Evolutionary conservation across 495 filamentous ascomycete species (phyloP), one percentile per base, ranked within the genome.

Genomic region (Podospora appendiculata): DNA sequence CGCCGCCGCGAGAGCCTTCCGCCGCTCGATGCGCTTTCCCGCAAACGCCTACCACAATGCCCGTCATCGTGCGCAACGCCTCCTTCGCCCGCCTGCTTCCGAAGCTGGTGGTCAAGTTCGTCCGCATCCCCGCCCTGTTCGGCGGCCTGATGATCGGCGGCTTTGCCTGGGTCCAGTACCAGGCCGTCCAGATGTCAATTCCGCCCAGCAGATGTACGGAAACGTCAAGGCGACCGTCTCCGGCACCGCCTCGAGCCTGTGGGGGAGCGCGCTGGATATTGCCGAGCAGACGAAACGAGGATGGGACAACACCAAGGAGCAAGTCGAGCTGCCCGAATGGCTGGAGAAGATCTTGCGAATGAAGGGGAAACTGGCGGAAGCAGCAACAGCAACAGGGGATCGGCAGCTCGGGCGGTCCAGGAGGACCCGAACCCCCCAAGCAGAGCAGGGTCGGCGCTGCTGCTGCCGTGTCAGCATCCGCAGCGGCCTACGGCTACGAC

Each of bases 171-270:
- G 61, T 99, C 34, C 93, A 99, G 66, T 96, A 97, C 67, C 94
- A 97, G 71, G 92, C 93, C 55, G 84, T 85, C 47, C 88, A 94
- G 79, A 89, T 90, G 19, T 90, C 90, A 94, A 83, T 55, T 99
- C 91, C 66, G 90, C 87, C 40, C 78, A 87, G 50, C 89, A 90
- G 59, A 52, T 92, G n/a, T 81, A 93, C 57, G 81, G 78, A 43
- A 79, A 76, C 42, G 80, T 88, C 14, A 83, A 79, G 39, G 85
- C 89, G 48, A 79, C 81, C 32, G 83, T 90, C 34, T 71, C 80
- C 6, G 77, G 65, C 43, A 78, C 85, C 8, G 87, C 87, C 45
- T 77, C 79, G 38, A 75, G 72, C 50, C 52, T 91, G 13, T 86
- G 86, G 58, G 82, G 80, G 14, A 80, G 81, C 40, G 82, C 88